phyloP scores from a whole-genome alignment of 441 rosid species.

The Croton laevigatus region DNA sequence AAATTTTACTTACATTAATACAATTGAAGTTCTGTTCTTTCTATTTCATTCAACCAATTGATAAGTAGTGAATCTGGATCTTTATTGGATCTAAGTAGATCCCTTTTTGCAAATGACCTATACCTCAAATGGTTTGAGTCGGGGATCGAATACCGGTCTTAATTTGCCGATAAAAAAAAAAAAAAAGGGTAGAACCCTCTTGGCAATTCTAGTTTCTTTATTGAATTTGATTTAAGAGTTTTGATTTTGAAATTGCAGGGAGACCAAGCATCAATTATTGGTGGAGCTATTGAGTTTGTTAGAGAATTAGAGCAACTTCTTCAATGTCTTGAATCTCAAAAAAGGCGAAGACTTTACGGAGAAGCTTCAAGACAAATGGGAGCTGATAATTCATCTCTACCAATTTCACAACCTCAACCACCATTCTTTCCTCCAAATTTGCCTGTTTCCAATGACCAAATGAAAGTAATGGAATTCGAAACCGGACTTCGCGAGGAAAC shows the following conservation, averaged over 20 bases:
- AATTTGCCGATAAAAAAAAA: too few relatives aligned
- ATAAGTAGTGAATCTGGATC: too few relatives aligned
- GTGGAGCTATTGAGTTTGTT: constrained; percentile 76
- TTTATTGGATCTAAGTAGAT: too few relatives aligned
- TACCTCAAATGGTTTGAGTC: too few relatives aligned
- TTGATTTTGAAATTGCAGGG: constrained; percentile 37
- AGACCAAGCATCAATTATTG: constrained; percentile 78
- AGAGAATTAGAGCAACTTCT: constrained; percentile 81
- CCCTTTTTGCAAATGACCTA: too few relatives aligned
- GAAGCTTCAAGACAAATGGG: constrained; percentile 41
- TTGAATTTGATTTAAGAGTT: too few relatives aligned
- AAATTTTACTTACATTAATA: not conserved
- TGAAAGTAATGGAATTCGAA: constrained; percentile 38
- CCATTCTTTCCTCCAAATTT: constrained; percentile 36
- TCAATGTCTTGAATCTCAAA: constrained; percentile 77
- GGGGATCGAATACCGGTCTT: too few relatives aligned
- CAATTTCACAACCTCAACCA: constrained; percentile 29
- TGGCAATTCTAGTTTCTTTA: too few relatives aligned
- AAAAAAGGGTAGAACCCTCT: too few relatives aligned
- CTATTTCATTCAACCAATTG: too few relatives aligned
- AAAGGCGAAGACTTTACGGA: constrained; percentile 56
- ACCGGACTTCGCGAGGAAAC: constrained; percentile 59
- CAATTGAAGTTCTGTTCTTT: not conserved
- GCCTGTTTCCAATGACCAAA: constrained; percentile 36
- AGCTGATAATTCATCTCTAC: constrained; percentile 31